Percentiles rank a stretch among this genome's conserved stretches.
These are phyloP conservation scores for Fragilaria radians DNA, from an alignment of 108 stramenopile genomes.

Conservation along the genomic window DNA sequence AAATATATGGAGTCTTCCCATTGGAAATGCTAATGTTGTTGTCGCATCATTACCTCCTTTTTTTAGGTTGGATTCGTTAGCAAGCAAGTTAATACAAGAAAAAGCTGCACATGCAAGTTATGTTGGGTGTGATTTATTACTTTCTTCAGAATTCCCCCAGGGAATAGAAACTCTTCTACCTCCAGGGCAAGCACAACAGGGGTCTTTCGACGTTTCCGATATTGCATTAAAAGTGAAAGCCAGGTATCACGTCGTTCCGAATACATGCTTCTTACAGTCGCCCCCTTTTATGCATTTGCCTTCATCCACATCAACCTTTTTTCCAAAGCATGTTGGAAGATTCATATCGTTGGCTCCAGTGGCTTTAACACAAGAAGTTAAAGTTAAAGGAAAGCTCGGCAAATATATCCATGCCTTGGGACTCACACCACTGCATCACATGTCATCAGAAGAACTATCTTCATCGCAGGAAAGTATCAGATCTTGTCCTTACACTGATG, in stretches of 20 bases:
- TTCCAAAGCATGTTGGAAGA: conserved; percentile 55
- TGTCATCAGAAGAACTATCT: conserved; percentile 28
- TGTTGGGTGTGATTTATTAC: conserved; percentile 66
- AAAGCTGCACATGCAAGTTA: conserved; percentile 43
- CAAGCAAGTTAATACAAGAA: conserved; percentile 13
- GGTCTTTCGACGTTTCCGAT: conserved; percentile 67
- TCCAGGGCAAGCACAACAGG: conserved; percentile 19
- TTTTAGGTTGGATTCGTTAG: conserved; percentile 12
- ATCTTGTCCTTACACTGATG: conserved; percentile 61
- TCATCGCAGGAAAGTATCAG: conserved; percentile 22
- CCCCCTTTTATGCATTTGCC: conserved; percentile 20
- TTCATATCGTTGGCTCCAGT: conserved; percentile 67
- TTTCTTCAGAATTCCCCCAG: conserved; percentile 75
- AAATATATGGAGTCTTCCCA: conserved; percentile 18
- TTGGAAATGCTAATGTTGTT: conserved; percentile 13
- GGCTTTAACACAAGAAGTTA: conserved; percentile 17
- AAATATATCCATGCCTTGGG: conserved; percentile 88
- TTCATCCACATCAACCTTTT: conserved; percentile 18
- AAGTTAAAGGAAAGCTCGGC: conserved; percentile 36
- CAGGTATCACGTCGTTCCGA: conserved; percentile 62
- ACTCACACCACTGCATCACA: conserved; percentile 47
- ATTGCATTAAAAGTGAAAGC: conserved; percentile 56
- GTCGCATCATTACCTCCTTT: conserved; percentile 33
- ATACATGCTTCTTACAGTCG: conserved; percentile 11
- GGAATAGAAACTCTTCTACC: conserved; percentile 59